A percentile compares a stretch with the other conserved stretches of the same genome.
These are phyloP conservation scores for Aspergillus carbonarius DNA, from an alignment of 2,329 filamentous ascomycete genomes.

Conservation along the genomic window DNA sequence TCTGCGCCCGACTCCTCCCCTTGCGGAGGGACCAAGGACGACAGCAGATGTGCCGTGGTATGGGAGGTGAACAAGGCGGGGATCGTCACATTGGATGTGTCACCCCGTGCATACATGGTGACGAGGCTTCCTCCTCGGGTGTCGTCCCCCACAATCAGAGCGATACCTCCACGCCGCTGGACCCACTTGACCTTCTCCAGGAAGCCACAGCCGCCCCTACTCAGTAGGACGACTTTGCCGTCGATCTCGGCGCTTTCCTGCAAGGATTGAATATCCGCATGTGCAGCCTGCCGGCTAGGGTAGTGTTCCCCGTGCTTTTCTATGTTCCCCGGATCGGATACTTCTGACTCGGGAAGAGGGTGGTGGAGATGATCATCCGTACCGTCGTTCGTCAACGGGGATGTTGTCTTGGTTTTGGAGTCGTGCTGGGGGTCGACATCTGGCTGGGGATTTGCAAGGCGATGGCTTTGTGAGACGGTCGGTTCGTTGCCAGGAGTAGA, in stretches of 20 bases:
- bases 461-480: conserved; percentile 18
- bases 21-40: conserved; percentile 75
- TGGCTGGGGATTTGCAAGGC: conserved; percentile 24
- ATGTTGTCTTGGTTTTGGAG: conserved; percentile 13
- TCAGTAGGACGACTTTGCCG: conserved; percentile 88
- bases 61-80: conserved; percentile 92
- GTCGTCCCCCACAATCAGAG: conserved; percentile 91
- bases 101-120: conserved; percentile 97
- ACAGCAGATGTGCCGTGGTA: conserved; percentile 89
- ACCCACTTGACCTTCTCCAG: conserved; percentile 97
- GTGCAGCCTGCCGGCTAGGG: conserved; percentile 45
- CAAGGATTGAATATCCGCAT: conserved; percentile 87
- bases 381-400: conserved; percentile 61
- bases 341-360: conserved; percentile 47
- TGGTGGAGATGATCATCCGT: conserved; percentile 83
- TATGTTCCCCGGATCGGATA: conserved; percentile 32
- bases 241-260: conserved; percentile 90
- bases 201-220: conserved; percentile 92
- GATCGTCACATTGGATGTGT: conserved; percentile 92
- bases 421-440: conserved; percentile 22
- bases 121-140: conserved; percentile 84
- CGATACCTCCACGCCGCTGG: conserved; percentile 82
- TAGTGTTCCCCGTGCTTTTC: conserved; percentile 35
- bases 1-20: conserved; percentile 62
- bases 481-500: conserved; percentile 24